Percentiles rank a stretch among this genome's conserved stretches.
These are phyloP conservation scores for Avena insularis DNA, from an alignment of 176 grass and related monocot species.

Conservation along the genomic window DNA sequence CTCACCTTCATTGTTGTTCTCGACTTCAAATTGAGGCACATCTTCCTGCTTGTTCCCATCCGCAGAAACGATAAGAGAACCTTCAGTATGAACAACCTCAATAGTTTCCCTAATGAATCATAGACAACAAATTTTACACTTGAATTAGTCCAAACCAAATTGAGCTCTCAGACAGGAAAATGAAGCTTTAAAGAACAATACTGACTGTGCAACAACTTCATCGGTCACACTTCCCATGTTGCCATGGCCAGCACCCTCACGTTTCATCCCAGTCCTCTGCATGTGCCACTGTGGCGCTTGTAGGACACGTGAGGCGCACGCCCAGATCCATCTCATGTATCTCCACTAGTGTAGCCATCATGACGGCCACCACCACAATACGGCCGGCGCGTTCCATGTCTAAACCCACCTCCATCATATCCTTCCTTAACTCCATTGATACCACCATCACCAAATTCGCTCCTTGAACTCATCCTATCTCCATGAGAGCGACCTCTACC, in stretches of 20 bases:
- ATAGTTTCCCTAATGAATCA: constrained; percentile 26
- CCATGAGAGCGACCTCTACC: constrained; percentile 54
- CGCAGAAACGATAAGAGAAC: constrained; percentile 17
- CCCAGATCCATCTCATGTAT: constrained; percentile 61
- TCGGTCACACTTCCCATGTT: constrained; percentile 75
- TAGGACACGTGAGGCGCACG: constrained; percentile 45
- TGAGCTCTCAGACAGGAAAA: background rate
- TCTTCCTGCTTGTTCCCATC: constrained; percentile 58
- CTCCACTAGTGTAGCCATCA: constrained; percentile 49
- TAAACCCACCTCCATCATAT: constrained; percentile 21
- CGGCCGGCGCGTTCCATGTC: constrained; percentile 48
- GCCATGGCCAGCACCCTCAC: constrained; percentile 72
- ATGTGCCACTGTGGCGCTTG: constrained; percentile 76
- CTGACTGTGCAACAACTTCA: constrained; percentile 61
- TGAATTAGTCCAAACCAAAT: background rate
- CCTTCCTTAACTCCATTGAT: constrained; percentile 44
- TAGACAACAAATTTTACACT: background rate
- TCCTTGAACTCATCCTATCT: constrained; percentile 50
- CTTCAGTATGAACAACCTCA: constrained; percentile 15
- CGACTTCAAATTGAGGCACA: constrained; percentile 25
- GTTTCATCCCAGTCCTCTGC: constrained; percentile 73
- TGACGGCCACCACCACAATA: constrained; percentile 56
- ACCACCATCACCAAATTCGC: constrained; percentile 53
- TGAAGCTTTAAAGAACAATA: constrained; percentile 5
- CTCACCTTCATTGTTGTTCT: constrained; percentile 51